Base-by-base conservation (phyloP, 352 stramenopile genomes). In the Pythium sp. region DNA sequence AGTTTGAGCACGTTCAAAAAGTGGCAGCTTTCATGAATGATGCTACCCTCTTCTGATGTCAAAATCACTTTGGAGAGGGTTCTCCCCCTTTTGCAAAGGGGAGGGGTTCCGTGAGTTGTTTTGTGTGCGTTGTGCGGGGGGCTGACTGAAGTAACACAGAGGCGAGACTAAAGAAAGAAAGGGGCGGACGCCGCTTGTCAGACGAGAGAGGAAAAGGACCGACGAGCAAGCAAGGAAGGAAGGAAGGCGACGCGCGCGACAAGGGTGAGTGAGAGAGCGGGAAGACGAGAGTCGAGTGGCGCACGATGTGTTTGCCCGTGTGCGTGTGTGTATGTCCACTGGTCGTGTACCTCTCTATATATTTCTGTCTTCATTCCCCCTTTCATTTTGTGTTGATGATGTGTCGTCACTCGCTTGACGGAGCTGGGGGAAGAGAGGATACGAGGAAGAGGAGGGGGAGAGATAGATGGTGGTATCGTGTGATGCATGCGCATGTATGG, bases 111-210 rank as follows among this genome's bases (percentile, higher is more conserved):
- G 28, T 53, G 43, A 30, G 47, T 55, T 55, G 47, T 49, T 49
- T 49, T 49, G 15, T 18, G 38, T 12, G 34, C 15, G 9, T 18
- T 49, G 30, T 28, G 54, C 2, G 24, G 24, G 24, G 9, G 24
- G 26, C 26, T 43, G 22, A 47, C 57, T 62, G 58, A 64, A 64
- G 58, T 64, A 64, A 64, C 58, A 64, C 53, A 38, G 36, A 30
- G 56, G 9, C 38, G 24, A 63, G 30, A 56, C 58, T 64, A 64
- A 64, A 64, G 58, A 64, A 64, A 64, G 58, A 64, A 64, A 64
- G 54, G 15, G 15, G 53, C 53, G 51, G 53, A 58, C 53, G 53
- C 24, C 53, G 53, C 53, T 58, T 58, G 53, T 58, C 53, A 34
- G 53, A 58, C 53, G 53, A 58, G 18, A 30, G 51, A 58, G 53